phyloP scores from a whole-genome alignment of 2,329 filamentous ascomycete species.

The Fusarium sp. region DNA sequence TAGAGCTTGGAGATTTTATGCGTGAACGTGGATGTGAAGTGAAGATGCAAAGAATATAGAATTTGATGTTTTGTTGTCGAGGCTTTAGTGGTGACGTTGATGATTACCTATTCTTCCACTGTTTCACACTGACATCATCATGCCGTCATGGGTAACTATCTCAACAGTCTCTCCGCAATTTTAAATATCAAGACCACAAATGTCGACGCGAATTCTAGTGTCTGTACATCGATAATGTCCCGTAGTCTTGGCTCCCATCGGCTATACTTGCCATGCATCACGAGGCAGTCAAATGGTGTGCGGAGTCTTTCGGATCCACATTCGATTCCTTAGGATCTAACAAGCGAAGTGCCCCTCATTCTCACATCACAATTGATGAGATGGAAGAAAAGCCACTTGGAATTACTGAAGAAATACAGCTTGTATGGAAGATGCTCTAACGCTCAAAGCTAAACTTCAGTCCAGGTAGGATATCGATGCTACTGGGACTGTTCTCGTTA shows the following conservation, averaged over 20 bases:
- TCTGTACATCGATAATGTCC: not conserved
- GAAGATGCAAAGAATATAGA: not conserved
- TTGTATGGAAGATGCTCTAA: not conserved
- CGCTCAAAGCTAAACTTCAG: constrained; percentile 11
- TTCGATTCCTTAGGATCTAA: too few species aligned
- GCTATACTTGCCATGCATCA: not conserved
- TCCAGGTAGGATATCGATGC: constrained; percentile 22
- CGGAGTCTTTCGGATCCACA: not conserved
- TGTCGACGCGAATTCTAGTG: not conserved
- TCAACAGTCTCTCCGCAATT: constrained; percentile 4
- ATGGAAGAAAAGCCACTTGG: not conserved
- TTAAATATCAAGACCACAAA: not conserved
- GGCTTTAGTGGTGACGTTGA: constrained; percentile 21
- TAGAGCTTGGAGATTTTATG: not conserved
- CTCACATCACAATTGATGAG: not conserved
- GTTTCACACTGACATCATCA: constrained; percentile 34
- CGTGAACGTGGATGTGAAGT: not conserved
- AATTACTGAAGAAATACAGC: not conserved
- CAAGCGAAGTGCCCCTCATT: too few species aligned
- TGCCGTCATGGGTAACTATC: constrained; percentile 30
- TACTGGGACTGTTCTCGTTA: not conserved
- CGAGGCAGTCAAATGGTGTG: not conserved
- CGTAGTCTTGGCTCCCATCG: not conserved
- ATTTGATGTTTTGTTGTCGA: constrained; percentile 1
- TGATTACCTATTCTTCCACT: constrained; percentile 10